Evolutionary conservation across 2,329 filamentous ascomycete genomes (phyloP).

Genomic region (Cladosporium sp.): DNA sequence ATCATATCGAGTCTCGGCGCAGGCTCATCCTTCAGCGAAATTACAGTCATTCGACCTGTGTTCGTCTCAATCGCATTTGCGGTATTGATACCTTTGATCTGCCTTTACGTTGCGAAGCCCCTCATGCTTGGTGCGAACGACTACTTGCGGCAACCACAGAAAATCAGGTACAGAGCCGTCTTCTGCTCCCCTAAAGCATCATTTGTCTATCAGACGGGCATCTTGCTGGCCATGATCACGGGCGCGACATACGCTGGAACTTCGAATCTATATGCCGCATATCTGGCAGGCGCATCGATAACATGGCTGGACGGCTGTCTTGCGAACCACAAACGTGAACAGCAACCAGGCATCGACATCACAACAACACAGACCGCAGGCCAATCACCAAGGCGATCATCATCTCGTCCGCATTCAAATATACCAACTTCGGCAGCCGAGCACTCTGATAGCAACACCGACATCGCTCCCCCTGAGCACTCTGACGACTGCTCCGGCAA

Average conservation of each 20-base stretch:
- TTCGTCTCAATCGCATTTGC: conserved; percentile 57
- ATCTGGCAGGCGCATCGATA: conserved; percentile 58
- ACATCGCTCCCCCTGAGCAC: background rate
- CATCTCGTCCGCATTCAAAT: background rate
- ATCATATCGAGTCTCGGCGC: conserved; percentile 68
- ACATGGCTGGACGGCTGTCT: conserved; percentile 59
- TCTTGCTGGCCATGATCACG: conserved; percentile 55
- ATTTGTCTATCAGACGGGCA: conserved; percentile 51
- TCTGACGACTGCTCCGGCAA: background rate
- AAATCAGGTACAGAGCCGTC: background rate
- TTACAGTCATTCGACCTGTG: conserved; percentile 54
- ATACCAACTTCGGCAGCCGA: background rate
- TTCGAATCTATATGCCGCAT: conserved; percentile 64
- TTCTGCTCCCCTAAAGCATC: conserved; percentile 37
- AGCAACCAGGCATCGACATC: background rate
- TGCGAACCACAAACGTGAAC: background rate
- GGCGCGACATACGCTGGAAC: conserved; percentile 62
- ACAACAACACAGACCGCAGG: background rate
- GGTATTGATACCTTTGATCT: conserved; percentile 50
- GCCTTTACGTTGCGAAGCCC: conserved; percentile 50
- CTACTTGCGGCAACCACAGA: background rate
- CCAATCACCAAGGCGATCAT: background rate
- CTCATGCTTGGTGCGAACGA: conserved; percentile 32
- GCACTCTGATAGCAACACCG: no score
- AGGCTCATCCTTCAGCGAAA: conserved; percentile 39